Evolutionary conservation across 805 yeast genomes (phyloP).

Genomic region (Suhomyces sp.): DNA sequence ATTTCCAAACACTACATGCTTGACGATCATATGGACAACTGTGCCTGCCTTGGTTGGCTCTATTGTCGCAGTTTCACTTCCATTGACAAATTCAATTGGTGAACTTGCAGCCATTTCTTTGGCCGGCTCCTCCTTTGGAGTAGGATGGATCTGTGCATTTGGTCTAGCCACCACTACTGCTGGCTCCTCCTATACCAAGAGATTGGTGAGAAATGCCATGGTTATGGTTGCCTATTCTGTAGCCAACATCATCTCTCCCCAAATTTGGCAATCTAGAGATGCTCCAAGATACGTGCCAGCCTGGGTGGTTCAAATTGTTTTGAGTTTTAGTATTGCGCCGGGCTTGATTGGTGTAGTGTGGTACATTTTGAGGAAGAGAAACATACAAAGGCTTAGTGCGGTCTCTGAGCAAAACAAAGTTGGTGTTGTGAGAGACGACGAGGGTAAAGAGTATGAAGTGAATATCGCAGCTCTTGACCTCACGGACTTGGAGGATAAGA

Average conservation of each 20-base stretch:
- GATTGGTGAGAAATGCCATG: constrained; percentile 43
- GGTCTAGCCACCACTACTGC: constrained; percentile 31
- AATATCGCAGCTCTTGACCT: constrained; percentile 47
- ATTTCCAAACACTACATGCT: constrained; percentile 37
- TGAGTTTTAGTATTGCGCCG: constrained; percentile 50
- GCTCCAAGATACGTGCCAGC: constrained; percentile 37
- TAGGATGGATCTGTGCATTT: constrained; percentile 32
- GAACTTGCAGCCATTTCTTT: constrained; percentile 43
- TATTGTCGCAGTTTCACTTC: constrained; percentile 43
- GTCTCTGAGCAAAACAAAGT: constrained; percentile 22
- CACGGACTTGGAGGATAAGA: constrained; percentile 51
- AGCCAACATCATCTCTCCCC: constrained; percentile 55
- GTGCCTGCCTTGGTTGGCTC: constrained; percentile 46
- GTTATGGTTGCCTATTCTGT: constrained; percentile 46
- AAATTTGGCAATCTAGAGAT: constrained; percentile 48
- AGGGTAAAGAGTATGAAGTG: constrained; percentile 28
- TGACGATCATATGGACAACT: constrained; percentile 30
- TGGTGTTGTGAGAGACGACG: constrained; percentile 25
- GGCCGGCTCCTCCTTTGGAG: constrained; percentile 45
- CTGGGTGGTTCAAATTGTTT: constrained; percentile 54
- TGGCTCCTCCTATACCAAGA: constrained; percentile 48
- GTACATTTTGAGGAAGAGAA: constrained; percentile 44
- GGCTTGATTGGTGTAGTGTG: constrained; percentile 41
- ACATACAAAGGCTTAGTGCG: constrained; percentile 33
- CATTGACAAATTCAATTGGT: constrained; percentile 43